These are phyloP conservation scores for Aureobasidium lini DNA, from an alignment of 2,329 filamentous ascomycete genomes.

Conservation along the genomic window DNA sequence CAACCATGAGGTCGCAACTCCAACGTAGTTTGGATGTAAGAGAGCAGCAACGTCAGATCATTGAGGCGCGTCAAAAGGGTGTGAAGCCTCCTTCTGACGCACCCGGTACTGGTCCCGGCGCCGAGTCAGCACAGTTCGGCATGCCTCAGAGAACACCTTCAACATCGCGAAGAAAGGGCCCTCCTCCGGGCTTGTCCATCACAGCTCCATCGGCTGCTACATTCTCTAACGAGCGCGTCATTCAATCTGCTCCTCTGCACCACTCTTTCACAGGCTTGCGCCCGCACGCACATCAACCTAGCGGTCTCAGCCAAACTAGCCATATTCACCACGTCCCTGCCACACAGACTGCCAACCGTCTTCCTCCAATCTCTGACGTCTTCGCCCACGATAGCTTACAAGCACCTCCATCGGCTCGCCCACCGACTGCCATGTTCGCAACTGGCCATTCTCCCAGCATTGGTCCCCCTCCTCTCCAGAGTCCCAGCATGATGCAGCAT, in stretches of 20 bases:
- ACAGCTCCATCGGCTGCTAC: conserved; percentile 88
- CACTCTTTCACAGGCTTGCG: conserved; percentile 93
- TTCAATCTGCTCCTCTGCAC: conserved; percentile 90
- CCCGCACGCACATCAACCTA: conserved; percentile 64
- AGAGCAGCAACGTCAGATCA: conserved; percentile 90
- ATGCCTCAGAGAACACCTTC: conserved; percentile 58
- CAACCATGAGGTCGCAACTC: conserved; percentile 91
- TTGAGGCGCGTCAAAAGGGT: conserved; percentile 86
- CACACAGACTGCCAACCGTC: conserved; percentile 79
- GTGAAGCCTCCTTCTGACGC: conserved; percentile 48
- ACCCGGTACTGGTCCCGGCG: conserved; percentile 35
- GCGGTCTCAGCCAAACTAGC: conserved; percentile 72
- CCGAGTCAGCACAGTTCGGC: conserved; percentile 30
- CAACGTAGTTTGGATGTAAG: conserved; percentile 89
- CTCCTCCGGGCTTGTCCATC: conserved; percentile 84
- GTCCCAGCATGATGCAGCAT: conserved; percentile 61
- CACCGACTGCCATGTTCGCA: conserved; percentile 28
- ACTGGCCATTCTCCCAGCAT: conserved; percentile 34
- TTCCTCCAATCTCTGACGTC: conserved; percentile 91
- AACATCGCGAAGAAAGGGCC: conserved; percentile 62
- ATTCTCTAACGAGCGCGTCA: conserved; percentile 88
- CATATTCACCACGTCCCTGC: conserved; percentile 88
- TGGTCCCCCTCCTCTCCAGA: conserved; percentile 64
- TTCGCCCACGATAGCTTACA: conserved; percentile 69
- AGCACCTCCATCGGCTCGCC: conserved; percentile 15